Conservation (phyloP, 352 stramenopile species). For the Globisporangium spiculum region DNA sequence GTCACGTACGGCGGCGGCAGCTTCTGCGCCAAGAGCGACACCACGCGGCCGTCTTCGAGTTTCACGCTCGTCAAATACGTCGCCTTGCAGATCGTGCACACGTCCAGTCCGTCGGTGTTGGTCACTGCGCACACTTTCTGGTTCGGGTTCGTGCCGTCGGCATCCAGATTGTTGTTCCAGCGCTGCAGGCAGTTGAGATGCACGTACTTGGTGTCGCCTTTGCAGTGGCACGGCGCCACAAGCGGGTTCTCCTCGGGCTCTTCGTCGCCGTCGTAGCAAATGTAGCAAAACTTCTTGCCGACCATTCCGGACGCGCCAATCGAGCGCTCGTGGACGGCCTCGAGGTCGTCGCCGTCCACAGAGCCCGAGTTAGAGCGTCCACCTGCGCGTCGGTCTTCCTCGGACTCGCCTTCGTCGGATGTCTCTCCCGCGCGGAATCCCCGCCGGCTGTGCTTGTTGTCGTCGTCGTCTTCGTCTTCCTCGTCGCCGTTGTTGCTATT, state of each 20-base stretch:
- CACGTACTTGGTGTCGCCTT: slow-evolving; percentile 91
- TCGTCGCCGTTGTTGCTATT: slow-evolving; percentile 38
- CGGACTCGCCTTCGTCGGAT: slow-evolving; percentile 74
- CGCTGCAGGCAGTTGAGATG: slow-evolving; percentile 91
- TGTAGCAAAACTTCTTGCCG: slow-evolving; percentile 87
- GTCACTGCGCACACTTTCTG: slow-evolving; percentile 88
- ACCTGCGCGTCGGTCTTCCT: slow-evolving; percentile 52
- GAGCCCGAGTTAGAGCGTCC: slow-evolving; percentile 19
- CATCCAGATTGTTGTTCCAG: slow-evolving; percentile 90
- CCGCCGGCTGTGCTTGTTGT: slow-evolving; percentile 15
- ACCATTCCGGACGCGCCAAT: slow-evolving; percentile 40
- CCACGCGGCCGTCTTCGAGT: slow-evolving; percentile 80
- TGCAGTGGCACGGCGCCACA: slow-evolving; percentile 89
- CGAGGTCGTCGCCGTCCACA: slow-evolving; percentile 17
- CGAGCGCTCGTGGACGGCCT: slow-evolving; percentile 21
- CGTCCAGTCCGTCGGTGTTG: slow-evolving; percentile 84
- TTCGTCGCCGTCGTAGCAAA: slow-evolving; percentile 91
- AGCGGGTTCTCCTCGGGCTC: slow-evolving; percentile 83
- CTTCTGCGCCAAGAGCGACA: slow-evolving; percentile 87
- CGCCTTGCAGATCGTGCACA: slow-evolving; percentile 91
- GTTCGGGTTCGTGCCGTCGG: slow-evolving; percentile 73
- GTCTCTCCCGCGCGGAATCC: slow-evolving; percentile 44
- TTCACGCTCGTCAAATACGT: slow-evolving; percentile 89
- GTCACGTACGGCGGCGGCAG: slow-evolving; percentile 87
- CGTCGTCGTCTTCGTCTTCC: slow-evolving; percentile 28